Percentiles rank a stretch among this genome's conserved stretches.
phyloP scores from a whole-genome alignment of 108 stramenopile genomes.

The Nitzschia sp. region DNA sequence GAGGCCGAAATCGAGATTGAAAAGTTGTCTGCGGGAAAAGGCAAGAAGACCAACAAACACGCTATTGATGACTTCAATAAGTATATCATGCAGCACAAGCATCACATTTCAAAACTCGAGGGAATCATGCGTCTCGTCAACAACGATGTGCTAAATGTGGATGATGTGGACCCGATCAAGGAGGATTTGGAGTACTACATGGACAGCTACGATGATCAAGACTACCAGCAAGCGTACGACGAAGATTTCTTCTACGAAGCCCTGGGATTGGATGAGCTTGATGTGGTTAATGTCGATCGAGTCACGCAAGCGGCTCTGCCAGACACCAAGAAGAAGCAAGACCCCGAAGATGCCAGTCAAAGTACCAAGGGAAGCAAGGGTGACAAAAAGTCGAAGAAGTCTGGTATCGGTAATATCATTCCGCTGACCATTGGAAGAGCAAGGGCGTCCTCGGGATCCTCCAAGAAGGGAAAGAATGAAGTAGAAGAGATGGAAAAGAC shows the following conservation, averaged over 20 bases:
- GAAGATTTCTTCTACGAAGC: conserved; percentile 91
- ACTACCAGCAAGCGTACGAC: conserved; percentile 89
- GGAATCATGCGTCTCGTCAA: conserved; percentile 95
- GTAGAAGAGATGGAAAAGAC: conserved; percentile 20
- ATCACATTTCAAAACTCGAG: conserved; percentile 93
- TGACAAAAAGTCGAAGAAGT: conserved; percentile 47
- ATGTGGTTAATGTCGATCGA: conserved; percentile 84
- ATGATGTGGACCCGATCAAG: conserved; percentile 79
- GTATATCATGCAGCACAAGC: conserved; percentile 79
- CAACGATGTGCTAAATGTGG: conserved; percentile 88
- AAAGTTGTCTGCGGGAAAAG: conserved; percentile 71
- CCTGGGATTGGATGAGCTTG: conserved; percentile 84
- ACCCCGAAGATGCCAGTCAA: conserved; percentile 44
- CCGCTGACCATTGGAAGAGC: conserved; percentile 93
- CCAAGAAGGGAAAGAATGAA: conserved; percentile 28
- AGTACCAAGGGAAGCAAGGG: conserved; percentile 20
- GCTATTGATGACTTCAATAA: conserved; percentile 79
- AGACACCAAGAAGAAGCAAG: conserved; percentile 34
- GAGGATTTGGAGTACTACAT: conserved; percentile 98
- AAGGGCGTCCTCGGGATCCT: conserved; percentile 31
- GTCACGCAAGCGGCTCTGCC: conserved; percentile 51
- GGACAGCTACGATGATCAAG: conserved; percentile 88
- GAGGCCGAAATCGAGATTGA: conserved; percentile 91
- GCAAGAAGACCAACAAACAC: conserved; percentile 82
- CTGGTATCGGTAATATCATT: conserved; percentile 57